Evolutionary conservation across 2,329 filamentous ascomycete genomes (phyloP).

Genomic region (Fusarium cicatricum): DNA sequence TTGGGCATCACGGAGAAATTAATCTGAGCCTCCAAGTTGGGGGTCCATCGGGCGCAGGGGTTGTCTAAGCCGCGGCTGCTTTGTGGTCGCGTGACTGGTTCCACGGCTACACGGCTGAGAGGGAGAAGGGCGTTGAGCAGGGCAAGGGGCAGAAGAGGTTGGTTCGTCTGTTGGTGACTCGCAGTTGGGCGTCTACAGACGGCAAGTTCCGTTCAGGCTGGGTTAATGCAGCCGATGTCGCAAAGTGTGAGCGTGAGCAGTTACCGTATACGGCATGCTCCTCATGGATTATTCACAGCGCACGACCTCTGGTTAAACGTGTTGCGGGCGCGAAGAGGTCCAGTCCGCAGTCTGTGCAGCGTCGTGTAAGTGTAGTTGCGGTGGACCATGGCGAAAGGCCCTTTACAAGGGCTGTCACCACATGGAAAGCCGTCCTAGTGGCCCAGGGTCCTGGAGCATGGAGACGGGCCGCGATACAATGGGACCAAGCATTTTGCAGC

Average conservation of each 20-base stretch:
- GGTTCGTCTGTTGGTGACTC: neutral
- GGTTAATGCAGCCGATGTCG: conserved; percentile 7
- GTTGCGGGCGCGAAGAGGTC: neutral
- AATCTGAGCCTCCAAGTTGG: neutral
- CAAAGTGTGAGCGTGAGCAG: conserved; percentile 18
- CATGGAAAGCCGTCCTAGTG: neutral
- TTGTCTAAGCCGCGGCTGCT: neutral
- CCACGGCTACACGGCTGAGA: neutral
- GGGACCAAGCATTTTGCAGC: conserved; percentile 2
- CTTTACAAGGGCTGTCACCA: neutral
- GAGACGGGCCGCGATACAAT: conserved; percentile 9
- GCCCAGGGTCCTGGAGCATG: neutral
- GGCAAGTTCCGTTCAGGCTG: neutral
- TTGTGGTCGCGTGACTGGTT: conserved; percentile 7
- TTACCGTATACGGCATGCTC: conserved; percentile 16
- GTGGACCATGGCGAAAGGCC: neutral
- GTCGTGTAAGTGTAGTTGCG: neutral
- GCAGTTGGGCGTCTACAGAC: neutral
- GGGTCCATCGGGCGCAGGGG: neutral
- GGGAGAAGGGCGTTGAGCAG: neutral
- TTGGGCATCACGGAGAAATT: conserved; percentile 2
- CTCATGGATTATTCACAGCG: conserved; percentile 10
- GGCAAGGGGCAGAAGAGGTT: neutral
- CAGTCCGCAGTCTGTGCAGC: conserved; percentile 16
- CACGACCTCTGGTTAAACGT: conserved; percentile 12